These are phyloP conservation scores for Sporothrix inflata DNA, from an alignment of 2,329 filamentous ascomycete genomes.

Conservation along the genomic window DNA sequence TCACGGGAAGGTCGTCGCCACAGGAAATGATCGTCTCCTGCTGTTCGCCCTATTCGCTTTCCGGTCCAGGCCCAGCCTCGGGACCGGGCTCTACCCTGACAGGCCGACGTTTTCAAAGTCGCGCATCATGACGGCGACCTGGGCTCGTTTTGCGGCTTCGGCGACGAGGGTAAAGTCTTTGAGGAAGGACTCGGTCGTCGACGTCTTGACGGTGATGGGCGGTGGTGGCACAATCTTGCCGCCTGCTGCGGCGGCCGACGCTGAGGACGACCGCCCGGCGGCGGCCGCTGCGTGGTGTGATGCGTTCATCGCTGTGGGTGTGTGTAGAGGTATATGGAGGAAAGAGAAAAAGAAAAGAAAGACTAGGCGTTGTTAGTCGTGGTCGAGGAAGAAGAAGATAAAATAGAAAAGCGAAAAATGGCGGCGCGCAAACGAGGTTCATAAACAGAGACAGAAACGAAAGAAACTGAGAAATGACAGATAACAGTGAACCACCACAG, in stretches of 20 bases:
- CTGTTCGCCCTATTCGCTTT: not conserved
- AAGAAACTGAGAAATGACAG: conserved; percentile 11
- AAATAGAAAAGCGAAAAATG: not conserved
- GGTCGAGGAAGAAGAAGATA: not conserved
- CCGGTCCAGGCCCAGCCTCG: not conserved
- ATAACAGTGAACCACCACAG: conserved; percentile 15
- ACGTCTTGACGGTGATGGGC: conserved; percentile 40
- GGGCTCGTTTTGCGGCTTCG: conserved; percentile 89
- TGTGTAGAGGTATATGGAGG: not conserved
- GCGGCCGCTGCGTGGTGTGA: not conserved
- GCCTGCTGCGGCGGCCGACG: not conserved
- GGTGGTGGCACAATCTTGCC: conserved; percentile 37
- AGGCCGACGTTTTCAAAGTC: conserved; percentile 78
- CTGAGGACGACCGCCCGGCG: not conserved
- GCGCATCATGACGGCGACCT: conserved; percentile 85
- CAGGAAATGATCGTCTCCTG: not conserved
- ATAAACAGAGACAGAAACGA: conserved; percentile 8
- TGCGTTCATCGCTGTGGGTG: conserved; percentile 23
- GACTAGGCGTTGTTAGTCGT: conserved; percentile 11
- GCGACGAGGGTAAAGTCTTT: conserved; percentile 84
- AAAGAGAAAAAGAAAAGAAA: not conserved
- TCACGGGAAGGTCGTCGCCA: not conserved
- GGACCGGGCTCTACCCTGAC: conserved; percentile 35
- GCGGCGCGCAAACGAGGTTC: not conserved
- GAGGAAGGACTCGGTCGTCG: conserved; percentile 64